These are phyloP conservation scores for Saccharomyces hybrid DNA, from an alignment of 1,139 yeast genomes.

Conservation along the genomic window DNA sequence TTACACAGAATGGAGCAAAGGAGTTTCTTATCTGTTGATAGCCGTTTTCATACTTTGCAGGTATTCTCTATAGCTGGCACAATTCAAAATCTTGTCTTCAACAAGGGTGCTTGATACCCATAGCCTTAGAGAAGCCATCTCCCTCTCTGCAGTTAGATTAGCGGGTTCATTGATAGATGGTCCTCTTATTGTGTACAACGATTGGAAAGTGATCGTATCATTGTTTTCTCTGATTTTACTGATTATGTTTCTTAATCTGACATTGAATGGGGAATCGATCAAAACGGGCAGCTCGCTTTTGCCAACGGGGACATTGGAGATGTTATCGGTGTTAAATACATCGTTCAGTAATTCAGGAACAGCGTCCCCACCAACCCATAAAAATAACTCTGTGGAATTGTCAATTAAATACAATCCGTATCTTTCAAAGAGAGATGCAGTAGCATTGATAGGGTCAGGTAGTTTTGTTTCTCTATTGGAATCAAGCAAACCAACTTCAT, in stretches of 20 bases:
- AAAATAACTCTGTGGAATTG: constrained; percentile 80
- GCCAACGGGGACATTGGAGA: constrained; percentile 70
- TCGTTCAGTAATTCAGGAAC: constrained; percentile 83
- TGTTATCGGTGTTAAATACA: constrained; percentile 73
- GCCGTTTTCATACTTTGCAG: constrained; percentile 36
- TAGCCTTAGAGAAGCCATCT: constrained; percentile 74
- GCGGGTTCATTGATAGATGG: constrained; percentile 71
- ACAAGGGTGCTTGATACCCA: constrained; percentile 91
- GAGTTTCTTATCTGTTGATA: constrained; percentile 21
- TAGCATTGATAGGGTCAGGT: constrained; percentile 83
- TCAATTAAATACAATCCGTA: constrained; percentile 89
- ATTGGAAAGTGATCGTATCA: constrained; percentile 74
- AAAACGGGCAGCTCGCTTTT: constrained; percentile 80
- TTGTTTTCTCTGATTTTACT: constrained; percentile 71
- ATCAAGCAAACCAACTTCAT: constrained; percentile 82
- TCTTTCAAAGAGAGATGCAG: constrained; percentile 67
- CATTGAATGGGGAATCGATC: constrained; percentile 71
- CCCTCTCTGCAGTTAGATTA: constrained; percentile 56
- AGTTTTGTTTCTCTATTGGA: constrained; percentile 61
- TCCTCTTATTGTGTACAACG: constrained; percentile 81
- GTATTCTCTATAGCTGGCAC: constrained; percentile 80
- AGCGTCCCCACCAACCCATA: constrained; percentile 95
- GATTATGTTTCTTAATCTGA: constrained; percentile 75
- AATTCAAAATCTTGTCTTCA: constrained; percentile 77
- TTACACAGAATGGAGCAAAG: background rate